phyloP scores from a whole-genome alignment of 1,139 yeast genomes.

The Schizosaccharomyces versatilis region DNA sequence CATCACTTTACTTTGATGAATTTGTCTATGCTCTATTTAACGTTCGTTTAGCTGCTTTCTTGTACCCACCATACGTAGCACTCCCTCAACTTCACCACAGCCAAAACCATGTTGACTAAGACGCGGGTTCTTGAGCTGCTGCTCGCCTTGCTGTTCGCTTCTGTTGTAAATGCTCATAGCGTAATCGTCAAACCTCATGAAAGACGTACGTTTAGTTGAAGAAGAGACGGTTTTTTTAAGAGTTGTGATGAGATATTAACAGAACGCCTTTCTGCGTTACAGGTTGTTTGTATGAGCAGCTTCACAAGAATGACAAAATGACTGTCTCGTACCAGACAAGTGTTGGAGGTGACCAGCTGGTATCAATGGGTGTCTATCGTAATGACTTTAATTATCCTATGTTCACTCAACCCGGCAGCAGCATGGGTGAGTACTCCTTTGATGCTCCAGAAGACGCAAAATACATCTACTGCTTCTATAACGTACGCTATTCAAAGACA shows the following conservation, averaged over 20 bases:
- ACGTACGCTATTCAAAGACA: constrained; percentile 25
- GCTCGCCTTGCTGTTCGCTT: not conserved
- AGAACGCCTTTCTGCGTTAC: not conserved
- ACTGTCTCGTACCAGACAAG: constrained; percentile 64
- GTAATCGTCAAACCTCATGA: not conserved
- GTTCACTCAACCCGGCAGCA: constrained; percentile 30
- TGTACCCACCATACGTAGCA: not conserved
- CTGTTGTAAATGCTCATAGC: not conserved
- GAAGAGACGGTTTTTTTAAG: no score
- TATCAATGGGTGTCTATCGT: not conserved
- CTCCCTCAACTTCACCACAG: not conserved
- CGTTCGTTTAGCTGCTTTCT: not conserved
- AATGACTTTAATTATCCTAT: constrained; percentile 8
- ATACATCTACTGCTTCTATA: constrained; percentile 75
- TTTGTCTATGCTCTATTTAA: no score
- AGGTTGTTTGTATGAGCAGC: constrained; percentile 58
- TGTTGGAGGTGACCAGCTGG: constrained; percentile 10
- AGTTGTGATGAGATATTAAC: no score
- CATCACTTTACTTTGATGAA: no score
- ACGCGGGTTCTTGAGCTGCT: not conserved
- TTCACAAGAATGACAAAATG: constrained; percentile 66
- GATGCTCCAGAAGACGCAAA: constrained; percentile 49
- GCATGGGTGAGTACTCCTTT: constrained; percentile 63
- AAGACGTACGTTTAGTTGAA: not conserved
- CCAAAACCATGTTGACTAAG: not conserved